Evolutionary conservation across 768 basidiomycete species (phyloP).

Genomic region (Pleurotus pulmonarius): DNA sequence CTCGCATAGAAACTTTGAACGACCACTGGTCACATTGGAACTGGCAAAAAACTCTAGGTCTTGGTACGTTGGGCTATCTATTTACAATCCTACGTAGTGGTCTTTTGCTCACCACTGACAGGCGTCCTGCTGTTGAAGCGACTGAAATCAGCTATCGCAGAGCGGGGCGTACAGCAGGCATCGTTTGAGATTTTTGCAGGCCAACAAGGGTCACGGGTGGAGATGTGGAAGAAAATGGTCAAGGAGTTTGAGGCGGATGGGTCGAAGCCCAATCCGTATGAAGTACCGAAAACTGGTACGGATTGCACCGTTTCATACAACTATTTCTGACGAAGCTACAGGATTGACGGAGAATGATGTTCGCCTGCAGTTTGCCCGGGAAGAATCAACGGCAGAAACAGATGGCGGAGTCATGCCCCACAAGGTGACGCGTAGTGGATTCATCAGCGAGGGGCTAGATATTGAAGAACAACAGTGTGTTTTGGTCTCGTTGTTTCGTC

Average conservation of each 20-base stretch:
- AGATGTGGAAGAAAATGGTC: not conserved
- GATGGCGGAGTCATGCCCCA: not conserved
- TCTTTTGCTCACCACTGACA: not conserved
- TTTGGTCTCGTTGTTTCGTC: not conserved
- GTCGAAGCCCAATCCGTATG: not conserved
- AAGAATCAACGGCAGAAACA: not conserved
- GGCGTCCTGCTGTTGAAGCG: not conserved
- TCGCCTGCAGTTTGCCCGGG: not conserved
- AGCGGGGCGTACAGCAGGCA: not conserved
- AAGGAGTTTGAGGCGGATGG: not conserved
- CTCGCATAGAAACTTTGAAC: slow-evolving; percentile 19
- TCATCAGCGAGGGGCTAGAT: slow-evolving; percentile 8
- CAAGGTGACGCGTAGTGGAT: not conserved
- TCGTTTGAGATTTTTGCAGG: not conserved
- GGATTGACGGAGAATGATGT: not conserved
- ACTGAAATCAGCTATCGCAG: not conserved
- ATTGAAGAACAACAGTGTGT: slow-evolving; percentile 13
- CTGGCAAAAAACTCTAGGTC: slow-evolving; percentile 18
- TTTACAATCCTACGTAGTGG: not conserved
- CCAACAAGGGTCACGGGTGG: not conserved
- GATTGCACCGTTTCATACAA: not conserved
- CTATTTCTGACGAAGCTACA: not conserved
- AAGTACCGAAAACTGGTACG: not conserved
- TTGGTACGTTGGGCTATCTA: slow-evolving; percentile 21
- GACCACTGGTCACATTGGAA: slow-evolving; percentile 20